Base-by-base conservation (phyloP, 306 rosid genomes). In the Rubus parviflorus region DNA sequence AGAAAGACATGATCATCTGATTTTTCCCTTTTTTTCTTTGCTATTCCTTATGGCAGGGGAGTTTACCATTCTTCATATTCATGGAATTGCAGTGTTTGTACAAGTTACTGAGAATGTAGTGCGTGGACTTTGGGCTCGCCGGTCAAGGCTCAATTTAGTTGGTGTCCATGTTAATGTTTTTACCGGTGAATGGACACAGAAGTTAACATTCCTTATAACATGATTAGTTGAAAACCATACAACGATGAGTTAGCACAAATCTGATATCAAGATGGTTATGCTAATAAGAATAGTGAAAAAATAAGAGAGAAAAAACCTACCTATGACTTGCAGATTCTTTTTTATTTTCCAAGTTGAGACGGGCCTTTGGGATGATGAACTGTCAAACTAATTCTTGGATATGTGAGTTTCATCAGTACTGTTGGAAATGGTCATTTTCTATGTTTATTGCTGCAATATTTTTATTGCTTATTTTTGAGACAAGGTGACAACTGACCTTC, bases 121-220 rank as follows among this genome's bases (percentile, higher is more conserved):
- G 72, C 94, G 54, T 54, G 98, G 96, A 80, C 83, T 95, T 72
- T 95, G 98, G 98, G 92, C 97, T n/a, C 91, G 90, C 30, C 98
- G 98, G 80, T 95, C 98, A 72, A 90, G 82, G 89, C 93, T 95
- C 73, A 90, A 95, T 85, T 81, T 95, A 86, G 97, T 95, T 78
- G 98, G 98, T 83, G 98, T 97, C 73, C 98, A 95, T 80, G 89
- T 95, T 75, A 92, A 95, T 86, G 97, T 95, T 77, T 95, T 95
- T 90, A 90, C 98, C 38, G 98, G 98, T 87, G 97, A 95, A 90
- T 95, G 97, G 97, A 95, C 98, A 75, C 98, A 95, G 78, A 95
- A 95, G 98, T 97, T 95, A 92, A 84, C 71, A 75, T 78, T 78
- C 78, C 56, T 70, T 78, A 51, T 81, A 20, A 66, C 64, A 62